phyloP scores from a whole-genome alignment of 352 stramenopile species.

The Thraustotheca clavata region DNA sequence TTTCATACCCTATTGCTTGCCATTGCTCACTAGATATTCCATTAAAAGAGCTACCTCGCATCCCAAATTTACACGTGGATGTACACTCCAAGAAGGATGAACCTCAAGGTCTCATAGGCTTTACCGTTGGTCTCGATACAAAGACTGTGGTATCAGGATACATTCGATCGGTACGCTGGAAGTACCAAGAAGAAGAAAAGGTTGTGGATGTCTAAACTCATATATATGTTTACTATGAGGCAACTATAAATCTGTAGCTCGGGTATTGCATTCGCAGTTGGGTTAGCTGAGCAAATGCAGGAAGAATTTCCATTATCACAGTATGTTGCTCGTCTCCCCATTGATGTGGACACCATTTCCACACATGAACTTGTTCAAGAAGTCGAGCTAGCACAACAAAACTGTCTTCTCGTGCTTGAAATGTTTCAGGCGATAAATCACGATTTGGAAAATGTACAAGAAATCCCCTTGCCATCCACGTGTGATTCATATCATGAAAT shows the following conservation, averaged over 20 bases:
- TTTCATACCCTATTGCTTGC: constrained; percentile 10
- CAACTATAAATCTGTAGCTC: background rate
- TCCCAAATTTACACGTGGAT: background rate
- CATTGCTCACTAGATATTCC: background rate
- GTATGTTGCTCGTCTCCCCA: background rate
- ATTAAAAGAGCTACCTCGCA: background rate
- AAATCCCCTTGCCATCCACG: too few relatives aligned
- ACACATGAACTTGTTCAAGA: background rate
- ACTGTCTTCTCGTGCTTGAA: background rate
- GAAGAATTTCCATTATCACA: background rate
- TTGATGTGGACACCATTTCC: background rate
- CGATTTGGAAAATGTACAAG: too few relatives aligned
- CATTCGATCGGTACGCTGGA: constrained; percentile 18
- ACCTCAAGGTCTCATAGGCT: background rate
- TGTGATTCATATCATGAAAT: too few relatives aligned
- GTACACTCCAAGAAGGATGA: constrained; percentile 12
- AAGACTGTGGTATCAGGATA: constrained; percentile 6
- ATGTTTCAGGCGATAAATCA: too few relatives aligned
- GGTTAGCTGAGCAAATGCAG: background rate
- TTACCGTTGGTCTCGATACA: background rate
- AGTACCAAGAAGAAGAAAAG: constrained; percentile 7
- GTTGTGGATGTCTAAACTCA: constrained; percentile 2
- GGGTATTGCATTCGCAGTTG: background rate
- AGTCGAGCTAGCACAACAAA: background rate
- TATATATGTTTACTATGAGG: background rate